Conservation (phyloP, 257 asterid species). For the Rhazya stricta region DNA sequence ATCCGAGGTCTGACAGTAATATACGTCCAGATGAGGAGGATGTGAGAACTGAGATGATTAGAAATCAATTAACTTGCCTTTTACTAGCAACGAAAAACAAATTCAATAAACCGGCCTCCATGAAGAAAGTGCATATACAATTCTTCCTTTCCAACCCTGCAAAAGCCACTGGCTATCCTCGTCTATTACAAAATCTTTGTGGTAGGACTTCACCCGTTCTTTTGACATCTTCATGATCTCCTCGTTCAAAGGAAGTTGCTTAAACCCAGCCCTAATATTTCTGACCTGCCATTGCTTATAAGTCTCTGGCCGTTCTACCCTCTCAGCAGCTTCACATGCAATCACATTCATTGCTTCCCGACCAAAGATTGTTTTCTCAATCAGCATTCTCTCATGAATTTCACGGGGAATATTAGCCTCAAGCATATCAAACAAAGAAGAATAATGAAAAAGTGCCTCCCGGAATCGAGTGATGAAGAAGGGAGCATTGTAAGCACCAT, state of each 20-base stretch:
- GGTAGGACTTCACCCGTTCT: slow-evolving; percentile 27
- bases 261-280: slow-evolving; percentile 33
- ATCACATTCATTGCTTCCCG: slow-evolving; percentile 45
- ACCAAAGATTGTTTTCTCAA: slow-evolving; percentile 35
- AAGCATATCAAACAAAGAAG: slow-evolving; percentile 42
- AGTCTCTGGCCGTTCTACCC: slow-evolving; percentile 48
- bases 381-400: slow-evolving; percentile 30
- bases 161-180: slow-evolving; percentile 37
- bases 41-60: not conserved
- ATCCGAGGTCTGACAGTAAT: slow-evolving; percentile 3
- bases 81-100: not conserved
- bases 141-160: slow-evolving; percentile 51
- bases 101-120: slow-evolving; percentile 27
- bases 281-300: slow-evolving; percentile 46
- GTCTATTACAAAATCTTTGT: slow-evolving; percentile 37
- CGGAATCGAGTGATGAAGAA: slow-evolving; percentile 41
- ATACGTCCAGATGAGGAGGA: not conserved
- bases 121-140: slow-evolving; percentile 32
- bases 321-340: slow-evolving; percentile 46
- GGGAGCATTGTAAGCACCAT: slow-evolving; percentile 43
- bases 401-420: slow-evolving; percentile 40
- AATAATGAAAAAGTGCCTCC: slow-evolving; percentile 42
- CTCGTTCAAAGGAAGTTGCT: slow-evolving; percentile 33
- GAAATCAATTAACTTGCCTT: slow-evolving; percentile 1
- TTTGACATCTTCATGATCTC: slow-evolving; percentile 30